These are phyloP conservation scores for Jacaranda mimosifolia DNA, from an alignment of 257 asterid species.

Conservation along the genomic window DNA sequence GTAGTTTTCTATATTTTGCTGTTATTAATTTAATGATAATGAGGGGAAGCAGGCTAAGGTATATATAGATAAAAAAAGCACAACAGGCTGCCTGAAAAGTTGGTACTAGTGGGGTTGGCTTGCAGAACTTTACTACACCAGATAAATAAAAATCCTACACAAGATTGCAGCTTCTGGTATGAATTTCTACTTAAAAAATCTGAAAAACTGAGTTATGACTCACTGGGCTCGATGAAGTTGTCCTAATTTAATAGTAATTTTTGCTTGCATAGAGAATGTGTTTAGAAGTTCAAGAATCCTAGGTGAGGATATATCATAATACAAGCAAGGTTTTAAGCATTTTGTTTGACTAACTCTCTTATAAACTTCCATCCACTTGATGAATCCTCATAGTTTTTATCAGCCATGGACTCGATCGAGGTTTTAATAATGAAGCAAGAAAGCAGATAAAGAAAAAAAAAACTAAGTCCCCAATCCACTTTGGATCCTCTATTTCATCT, in stretches of 20 bases:
- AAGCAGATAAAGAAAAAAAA: too few species aligned
- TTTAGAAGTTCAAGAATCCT: too few species aligned
- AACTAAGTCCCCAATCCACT: too few species aligned
- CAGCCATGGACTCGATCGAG: too few species aligned
- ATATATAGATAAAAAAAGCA: constrained; percentile 34
- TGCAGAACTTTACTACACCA: constrained; percentile 23
- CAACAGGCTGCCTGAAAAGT: constrained; percentile 36
- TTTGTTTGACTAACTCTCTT: too few species aligned
- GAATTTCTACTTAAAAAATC: constrained; percentile 20
- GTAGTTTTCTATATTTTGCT: not conserved
- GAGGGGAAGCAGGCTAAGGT: constrained; percentile 8
- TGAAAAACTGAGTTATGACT: not conserved
- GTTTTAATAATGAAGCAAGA: too few species aligned
- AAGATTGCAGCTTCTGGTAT: not conserved
- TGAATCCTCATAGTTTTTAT: too few species aligned
- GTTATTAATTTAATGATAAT: not conserved
- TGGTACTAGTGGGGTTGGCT: constrained; percentile 30
- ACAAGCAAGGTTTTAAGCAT: too few species aligned
- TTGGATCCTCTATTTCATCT: too few species aligned
- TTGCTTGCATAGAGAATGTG: too few species aligned
- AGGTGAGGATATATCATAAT: too few species aligned
- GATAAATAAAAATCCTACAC: not conserved
- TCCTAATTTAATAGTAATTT: not conserved
- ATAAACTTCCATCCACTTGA: too few species aligned
- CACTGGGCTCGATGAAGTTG: constrained; percentile 44